Evolutionary conservation across 2,329 filamentous ascomycete species (phyloP).

Genomic region (Nemania diffusa): DNA sequence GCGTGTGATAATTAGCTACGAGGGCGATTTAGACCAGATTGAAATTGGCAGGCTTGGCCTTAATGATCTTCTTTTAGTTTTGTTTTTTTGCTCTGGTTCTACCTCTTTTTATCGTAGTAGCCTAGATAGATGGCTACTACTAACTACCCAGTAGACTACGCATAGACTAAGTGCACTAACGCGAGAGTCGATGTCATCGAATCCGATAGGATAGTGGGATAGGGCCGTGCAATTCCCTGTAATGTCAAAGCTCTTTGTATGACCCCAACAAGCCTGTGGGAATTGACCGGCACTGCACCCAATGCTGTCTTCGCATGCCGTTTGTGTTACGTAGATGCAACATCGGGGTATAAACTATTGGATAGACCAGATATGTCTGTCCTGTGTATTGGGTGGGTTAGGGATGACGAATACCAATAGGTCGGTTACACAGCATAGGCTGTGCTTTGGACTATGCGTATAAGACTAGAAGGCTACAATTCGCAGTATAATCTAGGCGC

Average conservation of each 20-base stretch:
- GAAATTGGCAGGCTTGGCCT: constrained; percentile 20
- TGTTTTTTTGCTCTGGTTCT: too few relatives aligned
- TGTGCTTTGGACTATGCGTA: neutral
- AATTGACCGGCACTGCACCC: neutral
- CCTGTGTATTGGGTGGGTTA: constrained; percentile 4
- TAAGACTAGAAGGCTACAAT: too few relatives aligned
- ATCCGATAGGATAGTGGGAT: neutral
- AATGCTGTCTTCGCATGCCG: constrained; percentile 15
- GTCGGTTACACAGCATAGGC: constrained; percentile 15
- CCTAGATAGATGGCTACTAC: too few relatives aligned
- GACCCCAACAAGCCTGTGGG: constrained; percentile 9
- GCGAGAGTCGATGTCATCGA: neutral
- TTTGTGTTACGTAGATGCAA: constrained; percentile 18
- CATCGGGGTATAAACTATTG: constrained; percentile 22
- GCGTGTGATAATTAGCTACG: constrained; percentile 19
- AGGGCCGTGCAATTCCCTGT: neutral
- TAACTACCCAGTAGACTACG: too few relatives aligned
- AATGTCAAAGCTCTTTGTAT: neutral
- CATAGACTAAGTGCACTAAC: neutral
- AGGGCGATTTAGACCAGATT: constrained; percentile 14
- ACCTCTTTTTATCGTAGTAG: too few relatives aligned
- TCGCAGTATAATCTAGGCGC: neutral
- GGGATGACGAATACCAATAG: constrained; percentile 12
- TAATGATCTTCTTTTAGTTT: neutral
- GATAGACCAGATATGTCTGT: neutral